A percentile compares a stretch with the other conserved stretches of the same genome.
Conservation (phyloP, 331 rosid species). For the Stylosanthes scabra region DNA sequence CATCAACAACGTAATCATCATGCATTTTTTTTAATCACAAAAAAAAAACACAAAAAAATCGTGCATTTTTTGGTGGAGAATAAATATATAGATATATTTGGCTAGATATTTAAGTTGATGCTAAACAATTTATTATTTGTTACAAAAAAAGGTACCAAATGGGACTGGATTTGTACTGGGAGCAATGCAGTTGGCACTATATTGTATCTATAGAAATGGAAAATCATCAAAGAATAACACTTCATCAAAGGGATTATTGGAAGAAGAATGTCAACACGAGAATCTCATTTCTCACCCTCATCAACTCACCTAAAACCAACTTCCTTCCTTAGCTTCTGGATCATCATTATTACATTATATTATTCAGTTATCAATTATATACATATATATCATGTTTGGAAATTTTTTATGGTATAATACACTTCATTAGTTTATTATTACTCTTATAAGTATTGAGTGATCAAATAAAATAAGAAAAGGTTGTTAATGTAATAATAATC, state of each 20-base stretch:
- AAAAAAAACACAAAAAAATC: no score
- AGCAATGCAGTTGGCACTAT: conserved; percentile 49
- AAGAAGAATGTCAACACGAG: conserved; percentile 34
- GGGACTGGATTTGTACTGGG: conserved; percentile 66
- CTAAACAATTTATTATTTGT: not conserved
- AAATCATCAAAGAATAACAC: conserved; percentile 34
- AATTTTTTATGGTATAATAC: no score
- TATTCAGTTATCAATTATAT: no score
- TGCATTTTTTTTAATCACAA: not conserved
- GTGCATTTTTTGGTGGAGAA: no score
- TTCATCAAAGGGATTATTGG: conserved; percentile 32
- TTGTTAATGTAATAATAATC: not conserved
- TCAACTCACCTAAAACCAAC: not conserved
- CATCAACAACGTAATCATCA: not conserved
- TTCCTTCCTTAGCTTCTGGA: no score
- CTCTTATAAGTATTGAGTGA: no score
- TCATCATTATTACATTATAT: no score
- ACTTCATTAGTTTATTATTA: no score
- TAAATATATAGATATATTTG: no score
- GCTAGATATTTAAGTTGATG: not conserved
- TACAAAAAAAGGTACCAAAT: conserved; percentile 59
- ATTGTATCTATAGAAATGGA: conserved; percentile 58
- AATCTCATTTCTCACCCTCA: conserved; percentile 32
- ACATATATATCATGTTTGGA: no score
- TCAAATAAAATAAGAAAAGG: no score